Base-by-base conservation (phyloP, 495 filamentous ascomycete genomes). In the Penicillium antarcticum region DNA sequence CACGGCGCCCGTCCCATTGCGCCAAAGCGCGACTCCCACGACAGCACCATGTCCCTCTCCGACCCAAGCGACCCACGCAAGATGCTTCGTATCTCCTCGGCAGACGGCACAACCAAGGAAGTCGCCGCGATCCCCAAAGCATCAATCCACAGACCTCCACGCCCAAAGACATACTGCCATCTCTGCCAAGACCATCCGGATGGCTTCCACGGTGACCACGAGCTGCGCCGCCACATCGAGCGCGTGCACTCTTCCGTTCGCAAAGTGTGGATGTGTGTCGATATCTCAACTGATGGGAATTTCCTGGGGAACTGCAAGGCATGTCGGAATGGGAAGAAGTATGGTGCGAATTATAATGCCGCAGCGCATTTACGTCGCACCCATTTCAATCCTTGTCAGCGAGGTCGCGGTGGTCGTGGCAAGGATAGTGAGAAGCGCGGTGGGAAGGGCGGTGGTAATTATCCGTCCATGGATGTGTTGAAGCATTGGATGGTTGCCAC, bases 281-380 rank as follows among this genome's bases (percentile, higher is more conserved):
- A 88, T 36, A 80, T 85, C 41, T 82, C 80, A 4, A 61, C 74
- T 0, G 76, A 77, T 43, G 73, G 79, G 58, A 78, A 67, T 5
- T 86, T 89, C 53, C 79, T 97, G 5, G 72, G 78, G n/a, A 88
- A 86, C 53, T 98, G 94, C 79, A 96, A 96, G 66, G 82, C 87
- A 34, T 98, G 94, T 54, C 79, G 78, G 9, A 80, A 79, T 26
- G 71, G 77, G 42, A 97, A 96, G 72, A 78, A 75, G 48, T 98
- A 98, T 60, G 87, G 87, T 4, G 89, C 87, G 18, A 95, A 98
- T 68, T 97, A 98, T 64, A 98, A 98, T 57, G 92, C 92, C 1
- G 90, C 92, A 2, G 92, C 92, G 0, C 94, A 97, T 65, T 78
- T 98, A 12, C 82, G 92, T 16, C 83, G 94, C 16, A 88, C 88